Base-by-base conservation (phyloP, 2,329 filamentous ascomycete species). In the Sphaceloma murrayae region DNA sequence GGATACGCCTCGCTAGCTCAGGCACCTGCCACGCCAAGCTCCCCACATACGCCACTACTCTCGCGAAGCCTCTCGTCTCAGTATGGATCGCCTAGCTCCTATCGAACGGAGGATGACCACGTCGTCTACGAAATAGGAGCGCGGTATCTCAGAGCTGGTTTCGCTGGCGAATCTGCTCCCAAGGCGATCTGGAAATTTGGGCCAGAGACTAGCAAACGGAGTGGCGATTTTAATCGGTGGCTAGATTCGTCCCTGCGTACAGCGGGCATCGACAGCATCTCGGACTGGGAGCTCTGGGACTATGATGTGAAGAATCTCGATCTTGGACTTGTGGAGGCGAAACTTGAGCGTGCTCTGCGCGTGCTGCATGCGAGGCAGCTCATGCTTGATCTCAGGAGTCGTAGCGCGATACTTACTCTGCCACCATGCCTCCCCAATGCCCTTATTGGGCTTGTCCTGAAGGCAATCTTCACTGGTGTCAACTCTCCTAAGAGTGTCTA, bases 51-150 rank as follows among this genome's bases (percentile, higher is more conserved):
- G 66, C 77, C 52, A 74, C 75, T 34, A 68, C 77, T 52, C 74
- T 77, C 48, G 63, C 77, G 55, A 61, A 83, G 53, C 70, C 79
- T 56, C 67, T 80, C 55, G 52, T 70, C 71, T 14, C 67, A 71
- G 42, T 75, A 72, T 51, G 73, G 73, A 21, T 79, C 77, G 4
- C 74, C 76, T 2, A 67, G 72, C 34, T 68, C 67, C 17, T 77
- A 73, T 50, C 74, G 77, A 14, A 57, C 59, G 38, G 72, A 77
- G 46, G 91, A 98, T 56, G 91, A 95, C 53, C 70, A 81, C 5
- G 64, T 94, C 4, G 74, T 98, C 31, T 69, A 95, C 42, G 87
- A 96, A 60, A 61, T 96, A 26, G 88, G 87, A 1, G 75, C 84
- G 7, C 77, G 89, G 16, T 82, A 78, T 62, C 62, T 96, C 18